Evolutionary conservation across 352 stramenopile species (phyloP), one percentile per base, ranked within the genome.

Genomic region (Globisporangium parvum): DNA sequence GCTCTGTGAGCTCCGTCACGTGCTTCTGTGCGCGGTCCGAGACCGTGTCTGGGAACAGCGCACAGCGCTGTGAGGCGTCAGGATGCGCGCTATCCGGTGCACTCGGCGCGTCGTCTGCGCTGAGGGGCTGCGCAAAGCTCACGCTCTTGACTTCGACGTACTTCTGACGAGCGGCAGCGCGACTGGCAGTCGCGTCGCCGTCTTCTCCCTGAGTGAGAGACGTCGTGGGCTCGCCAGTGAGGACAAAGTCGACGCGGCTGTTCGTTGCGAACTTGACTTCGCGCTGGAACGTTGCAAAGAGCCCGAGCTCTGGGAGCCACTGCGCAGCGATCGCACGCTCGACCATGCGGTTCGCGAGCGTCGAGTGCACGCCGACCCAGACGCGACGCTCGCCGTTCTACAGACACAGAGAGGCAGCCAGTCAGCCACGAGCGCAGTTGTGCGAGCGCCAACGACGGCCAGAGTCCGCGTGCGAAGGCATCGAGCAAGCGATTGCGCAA

Each of bases 121-220:
- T 53, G 31, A 52, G 46, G 17, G 57, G 48, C 39, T 70, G 21
- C 31, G 74, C 71, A 10, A 93, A 67, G 47, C 80, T 93, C 42
- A 90, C 84, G 65, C 81, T 91, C 65, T 93, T 93, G 31, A 93
- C 84, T 65, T 93, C 84, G 23, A 91, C 73, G 57, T 91, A 93
- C 62, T 85, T 87, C 31, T 85, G 67, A 37, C 78, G 73, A 18
- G 53, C 24, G 31, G 6, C 6, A 37, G 31, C 10, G 5, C 31
- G 10, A 1, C 31, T 37, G 6, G 31, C 31, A 37, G 31, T 37
- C 31, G 31, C 31, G 1, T 37, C 31, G 31, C 5, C 9, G 3
- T 12, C 31, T 37, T 37, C 31, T 1, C 31, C n/a, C n/a, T n/a
- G 31, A 37, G 6, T 8, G 6, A 37, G 31, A 37, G 31, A 37